Base-by-base conservation (phyloP, 768 basidiomycete genomes). In the Hericium alpestre region DNA sequence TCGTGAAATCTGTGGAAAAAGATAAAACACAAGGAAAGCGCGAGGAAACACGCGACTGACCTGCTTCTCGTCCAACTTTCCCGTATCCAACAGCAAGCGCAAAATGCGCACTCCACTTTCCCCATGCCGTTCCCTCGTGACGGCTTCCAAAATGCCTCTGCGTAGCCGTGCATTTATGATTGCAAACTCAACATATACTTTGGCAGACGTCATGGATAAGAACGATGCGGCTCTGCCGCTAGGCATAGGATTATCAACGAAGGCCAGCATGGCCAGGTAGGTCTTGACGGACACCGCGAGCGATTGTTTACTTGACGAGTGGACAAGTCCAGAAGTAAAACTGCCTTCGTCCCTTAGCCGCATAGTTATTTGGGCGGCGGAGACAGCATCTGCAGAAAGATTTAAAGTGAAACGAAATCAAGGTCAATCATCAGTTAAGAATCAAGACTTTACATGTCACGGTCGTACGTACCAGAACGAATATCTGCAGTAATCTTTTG, bases 61-160 rank as follows among this genome's bases (percentile, higher is more conserved):
- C 71, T 93, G 90, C 67, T 94, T 93, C 71, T 96, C 95, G 61
- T 93, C 91, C 78, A 93, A 85, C 70, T 96, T 96, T 6, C 91
- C 93, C 4, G 83, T 84, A 57, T 87, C 83, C 55, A 90, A 66
- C 38, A 97, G 70, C 22, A 95, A 72, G 49, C 87, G 79, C 55
- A 97, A 69, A 48, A 97, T 85, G 55, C 94, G 78, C 4, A 94
- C 84, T 23, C 87, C 93, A 41, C 86, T 84, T 15, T 82, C 75
- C 6, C 93, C 93, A 64, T 93, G 86, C 63, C 86, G 81, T 65
- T 96, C 91, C 63, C 86, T 74, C 40, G 92, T 78, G 25, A 91
- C 79, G 9, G 84, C 80, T 64, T 94, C 92, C 48, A 95, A 68
- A 2, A 92, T 77, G 20, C 79, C 79, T 62, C 81, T 72, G 65